Base-by-base conservation (phyloP, 805 yeast species). In the Yarrowia sp. region DNA sequence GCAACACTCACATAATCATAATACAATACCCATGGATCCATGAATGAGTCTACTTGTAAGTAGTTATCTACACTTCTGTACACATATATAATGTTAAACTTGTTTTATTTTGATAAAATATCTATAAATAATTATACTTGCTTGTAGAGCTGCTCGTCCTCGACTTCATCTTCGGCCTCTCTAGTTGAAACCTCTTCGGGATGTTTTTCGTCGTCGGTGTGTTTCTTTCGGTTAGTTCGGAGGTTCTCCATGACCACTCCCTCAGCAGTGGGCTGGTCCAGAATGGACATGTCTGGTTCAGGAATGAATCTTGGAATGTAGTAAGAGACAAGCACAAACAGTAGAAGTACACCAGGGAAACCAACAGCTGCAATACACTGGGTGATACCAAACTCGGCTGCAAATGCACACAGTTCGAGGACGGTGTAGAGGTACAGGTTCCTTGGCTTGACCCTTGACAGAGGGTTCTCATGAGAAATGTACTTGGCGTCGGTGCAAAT, bases 311-410 rank as follows among this genome's bases (percentile, higher is more conserved):
- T 76, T 0, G 90, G 90, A 79, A 96, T 87, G 8, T 83, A 72
- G 74, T 86, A 82, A 13, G 92, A 85, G 0, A 86, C 79, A 24
- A 89, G 83, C 68, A 91, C 93, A 66, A 87, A 83, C 2, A 82
- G 69, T 73, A 94, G 77, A 61, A 94, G 78, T 0, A 95, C 91
- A 2, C 92, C 89, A 0, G 99, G 98, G 74, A 95, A 94, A 2
- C 97, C 98, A 39, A 94, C 91, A 0, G 98, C 98, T 0, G 95
- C 98, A 69, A 82, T 86, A 0, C 97, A 91, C 74, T 88, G 85
- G 0, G 96, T 90, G 39, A 94, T 92, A 0, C 87, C 95, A 71
- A 92, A 89, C 75, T 96, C 98, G 0, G 86, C 89, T 1, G 84
- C 89, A 65, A 88, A 88, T 0, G 95, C 95, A 20, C 86, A 71